Conservation (phyloP, 179 eudicot species). For the Beta lomatogona region DNA sequence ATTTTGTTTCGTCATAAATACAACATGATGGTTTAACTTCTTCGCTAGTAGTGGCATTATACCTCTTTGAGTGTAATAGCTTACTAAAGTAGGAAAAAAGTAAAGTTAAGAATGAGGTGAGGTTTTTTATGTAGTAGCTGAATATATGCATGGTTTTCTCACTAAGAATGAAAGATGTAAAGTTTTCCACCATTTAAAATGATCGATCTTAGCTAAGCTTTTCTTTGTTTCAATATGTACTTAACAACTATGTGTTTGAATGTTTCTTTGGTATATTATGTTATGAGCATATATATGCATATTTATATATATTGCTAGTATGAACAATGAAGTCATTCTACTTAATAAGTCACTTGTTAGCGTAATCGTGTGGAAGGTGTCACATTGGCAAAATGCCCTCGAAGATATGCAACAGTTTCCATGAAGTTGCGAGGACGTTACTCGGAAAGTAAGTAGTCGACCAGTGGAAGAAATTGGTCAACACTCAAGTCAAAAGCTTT, state of each 20-base stretch:
- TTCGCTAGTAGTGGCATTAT: background rate
- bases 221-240: background rate
- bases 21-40: background rate
- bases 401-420: background rate
- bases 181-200: constrained; percentile 1
- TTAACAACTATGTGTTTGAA: no score
- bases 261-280: no score
- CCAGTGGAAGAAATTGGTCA: background rate
- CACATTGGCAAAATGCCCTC: background rate
- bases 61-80: background rate
- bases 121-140: background rate
- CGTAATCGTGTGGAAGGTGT: background rate
- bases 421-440: background rate
- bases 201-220: background rate
- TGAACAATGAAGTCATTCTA: background rate
- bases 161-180: background rate
- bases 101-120: background rate
- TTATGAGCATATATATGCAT: no score
- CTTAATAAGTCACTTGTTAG: background rate
- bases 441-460: background rate
- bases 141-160: constrained; percentile 2
- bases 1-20: background rate
- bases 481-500: background rate
- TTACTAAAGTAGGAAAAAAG: background rate
- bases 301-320: no score